Conservation (phyloP, 2,329 filamentous ascomycete species). For the Verticillium alfalfae region DNA sequence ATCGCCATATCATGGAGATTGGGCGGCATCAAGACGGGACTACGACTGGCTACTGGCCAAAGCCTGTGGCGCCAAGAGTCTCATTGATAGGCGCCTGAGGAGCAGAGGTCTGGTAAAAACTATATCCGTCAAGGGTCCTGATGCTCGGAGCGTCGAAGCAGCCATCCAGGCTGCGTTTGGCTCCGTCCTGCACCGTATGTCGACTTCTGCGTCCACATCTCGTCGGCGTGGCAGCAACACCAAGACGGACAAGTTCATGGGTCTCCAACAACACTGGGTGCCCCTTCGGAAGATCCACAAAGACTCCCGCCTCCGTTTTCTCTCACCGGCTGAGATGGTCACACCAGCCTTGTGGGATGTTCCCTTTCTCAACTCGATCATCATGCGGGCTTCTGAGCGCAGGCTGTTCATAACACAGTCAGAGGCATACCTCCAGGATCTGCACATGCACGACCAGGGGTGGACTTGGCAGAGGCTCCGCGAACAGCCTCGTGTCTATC, state of each 20-base stretch:
- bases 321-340: slow-evolving; percentile 66
- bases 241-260: slow-evolving; percentile 44
- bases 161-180: slow-evolving; percentile 60
- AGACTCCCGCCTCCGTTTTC: slow-evolving; percentile 65
- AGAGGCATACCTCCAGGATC: slow-evolving; percentile 66
- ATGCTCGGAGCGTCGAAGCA: slow-evolving; percentile 62
- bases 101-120: slow-evolving; percentile 68
- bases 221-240: slow-evolving; percentile 18
- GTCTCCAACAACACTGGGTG: slow-evolving; percentile 64
- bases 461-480: slow-evolving; percentile 71
- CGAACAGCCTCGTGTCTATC: slow-evolving; percentile 53
- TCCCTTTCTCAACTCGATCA: slow-evolving; percentile 63
- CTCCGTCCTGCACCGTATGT: slow-evolving; percentile 42
- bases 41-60: slow-evolving; percentile 62
- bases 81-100: slow-evolving; percentile 64
- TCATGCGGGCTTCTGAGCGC: slow-evolving; percentile 65
- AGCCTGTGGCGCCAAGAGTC: slow-evolving; percentile 58
- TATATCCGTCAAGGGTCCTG: slow-evolving; percentile 55
- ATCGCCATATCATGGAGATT: slow-evolving; percentile 42
- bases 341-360: slow-evolving; percentile 68
- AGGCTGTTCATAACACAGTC: slow-evolving; percentile 72
- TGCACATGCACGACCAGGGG: slow-evolving; percentile 41
- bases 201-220: neutral
- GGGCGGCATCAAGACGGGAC: slow-evolving; percentile 37
- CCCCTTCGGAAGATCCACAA: slow-evolving; percentile 72